These are phyloP conservation scores for Discostella pseudostelligera DNA, from an alignment of 108 stramenopile species.

Conservation along the genomic window DNA sequence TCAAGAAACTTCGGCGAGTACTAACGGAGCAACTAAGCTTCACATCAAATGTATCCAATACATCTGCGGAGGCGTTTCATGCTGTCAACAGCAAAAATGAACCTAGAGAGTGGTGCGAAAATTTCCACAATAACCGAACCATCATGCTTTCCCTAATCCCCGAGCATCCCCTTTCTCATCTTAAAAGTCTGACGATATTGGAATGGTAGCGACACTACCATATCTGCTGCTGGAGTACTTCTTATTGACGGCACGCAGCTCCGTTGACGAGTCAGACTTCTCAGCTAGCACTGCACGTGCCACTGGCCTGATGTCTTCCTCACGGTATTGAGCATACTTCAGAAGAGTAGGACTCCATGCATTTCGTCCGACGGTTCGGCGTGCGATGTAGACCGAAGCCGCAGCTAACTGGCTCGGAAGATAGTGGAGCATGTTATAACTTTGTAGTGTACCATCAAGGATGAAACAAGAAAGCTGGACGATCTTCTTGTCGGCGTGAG, in stretches of 20 bases:
- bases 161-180: not conserved
- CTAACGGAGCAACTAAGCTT: not conserved
- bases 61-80: not conserved
- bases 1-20: no score
- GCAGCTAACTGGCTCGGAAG: slow-evolving; percentile 89
- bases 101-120: slow-evolving; percentile 6
- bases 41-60: slow-evolving; percentile 14
- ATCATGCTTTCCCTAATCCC: not conserved
- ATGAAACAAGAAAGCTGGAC: slow-evolving; percentile 86
- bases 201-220: slow-evolving; percentile 56
- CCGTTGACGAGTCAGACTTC: slow-evolving; percentile 39
- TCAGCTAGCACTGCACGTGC: slow-evolving; percentile 59
- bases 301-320: slow-evolving; percentile 76
- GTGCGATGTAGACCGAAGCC: slow-evolving; percentile 85
- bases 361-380: slow-evolving; percentile 66
- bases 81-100: not conserved
- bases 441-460: slow-evolving; percentile 88
- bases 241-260: slow-evolving; percentile 65
- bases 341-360: slow-evolving; percentile 88
- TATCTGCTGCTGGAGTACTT: slow-evolving; percentile 68
- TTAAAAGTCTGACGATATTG: slow-evolving; percentile 46
- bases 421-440: slow-evolving; percentile 79
- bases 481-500: slow-evolving; percentile 80
- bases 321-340: slow-evolving; percentile 76
- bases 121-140: slow-evolving; percentile 9